These are phyloP conservation scores for Pseudocercospora musae DNA, from an alignment of 2,329 filamentous ascomycete species.

Conservation along the genomic window DNA sequence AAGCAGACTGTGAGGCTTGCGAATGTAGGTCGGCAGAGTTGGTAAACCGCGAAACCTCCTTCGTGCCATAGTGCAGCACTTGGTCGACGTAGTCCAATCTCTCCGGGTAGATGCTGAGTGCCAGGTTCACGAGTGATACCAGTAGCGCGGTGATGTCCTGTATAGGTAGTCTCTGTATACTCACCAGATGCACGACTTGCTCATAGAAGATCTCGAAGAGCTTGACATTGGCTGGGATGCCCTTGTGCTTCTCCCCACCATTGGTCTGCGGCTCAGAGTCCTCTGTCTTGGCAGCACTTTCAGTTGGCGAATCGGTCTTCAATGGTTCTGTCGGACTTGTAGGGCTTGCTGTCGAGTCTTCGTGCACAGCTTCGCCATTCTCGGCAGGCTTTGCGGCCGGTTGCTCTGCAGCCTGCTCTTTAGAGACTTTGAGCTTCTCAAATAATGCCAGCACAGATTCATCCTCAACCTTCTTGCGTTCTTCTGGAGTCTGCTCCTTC, in stretches of 20 bases:
- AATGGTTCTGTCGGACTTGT: slow-evolving; percentile 28
- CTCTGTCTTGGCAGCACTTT: slow-evolving; percentile 28
- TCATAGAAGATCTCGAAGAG: slow-evolving; percentile 97
- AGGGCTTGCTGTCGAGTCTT: slow-evolving; percentile 22
- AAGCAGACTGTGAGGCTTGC: slow-evolving; percentile 77
- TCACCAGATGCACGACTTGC: slow-evolving; percentile 90
- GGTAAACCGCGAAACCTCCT: slow-evolving; percentile 81
- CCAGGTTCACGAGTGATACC: slow-evolving; percentile 89
- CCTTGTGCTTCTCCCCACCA: slow-evolving; percentile 47
- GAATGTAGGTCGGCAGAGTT: slow-evolving; percentile 97
- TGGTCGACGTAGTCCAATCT: slow-evolving; percentile 93
- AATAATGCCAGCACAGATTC: slow-evolving; percentile 76
- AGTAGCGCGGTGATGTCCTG: slow-evolving; percentile 92
- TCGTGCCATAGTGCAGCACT: slow-evolving; percentile 80
- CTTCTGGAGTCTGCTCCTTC: slow-evolving; percentile 64
- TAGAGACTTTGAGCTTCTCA: slow-evolving; percentile 70
- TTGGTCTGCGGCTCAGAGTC: slow-evolving; percentile 34
- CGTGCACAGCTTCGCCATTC: slow-evolving; percentile 27
- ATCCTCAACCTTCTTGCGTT: slow-evolving; percentile 74
- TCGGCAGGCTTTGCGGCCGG: slow-evolving; percentile 24
- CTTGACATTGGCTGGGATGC: slow-evolving; percentile 74
- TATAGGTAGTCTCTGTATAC: slow-evolving; percentile 83
- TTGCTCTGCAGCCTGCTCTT: slow-evolving; percentile 46
- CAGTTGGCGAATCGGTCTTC: slow-evolving; percentile 23
- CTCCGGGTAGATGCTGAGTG: slow-evolving; percentile 92